A percentile compares a stretch with the other conserved stretches of the same genome.
Conservation (phyloP, 2,329 filamentous ascomycete genomes). For the Diaporthe ampelina region DNA sequence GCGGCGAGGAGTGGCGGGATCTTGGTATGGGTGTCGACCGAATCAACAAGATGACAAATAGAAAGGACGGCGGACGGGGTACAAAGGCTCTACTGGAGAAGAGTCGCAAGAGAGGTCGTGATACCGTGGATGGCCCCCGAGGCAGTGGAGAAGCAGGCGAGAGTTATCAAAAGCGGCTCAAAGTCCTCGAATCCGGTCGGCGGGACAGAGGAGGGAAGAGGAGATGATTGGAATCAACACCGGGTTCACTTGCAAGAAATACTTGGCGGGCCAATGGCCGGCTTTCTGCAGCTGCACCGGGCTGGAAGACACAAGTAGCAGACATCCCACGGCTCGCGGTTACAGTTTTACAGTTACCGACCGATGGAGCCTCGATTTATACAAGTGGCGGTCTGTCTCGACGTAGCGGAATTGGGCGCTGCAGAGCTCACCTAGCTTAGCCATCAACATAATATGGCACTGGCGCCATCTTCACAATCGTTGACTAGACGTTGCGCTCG, state of each 20-base stretch:
- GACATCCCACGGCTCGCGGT: neutral
- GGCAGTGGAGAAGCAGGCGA: slow-evolving; percentile 79
- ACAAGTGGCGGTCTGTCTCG: neutral
- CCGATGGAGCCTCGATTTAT: neutral
- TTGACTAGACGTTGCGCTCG: neutral
- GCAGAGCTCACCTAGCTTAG: neutral
- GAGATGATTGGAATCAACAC: slow-evolving; percentile 9
- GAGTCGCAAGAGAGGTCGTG: slow-evolving; percentile 84
- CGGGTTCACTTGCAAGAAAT: neutral
- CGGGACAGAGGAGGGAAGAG: slow-evolving; percentile 46
- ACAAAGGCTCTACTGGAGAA: slow-evolving; percentile 79
- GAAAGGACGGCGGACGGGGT: slow-evolving; percentile 70
- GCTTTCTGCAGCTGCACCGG: neutral
- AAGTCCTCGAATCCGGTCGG: slow-evolving; percentile 62
- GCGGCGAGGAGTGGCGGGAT: slow-evolving; percentile 93
- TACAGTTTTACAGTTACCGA: too few species aligned
- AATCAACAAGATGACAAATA: slow-evolving; percentile 85
- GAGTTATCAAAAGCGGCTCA: slow-evolving; percentile 78
- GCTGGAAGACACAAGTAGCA: neutral
- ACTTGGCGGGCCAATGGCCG: neutral
- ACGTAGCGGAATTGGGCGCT: neutral
- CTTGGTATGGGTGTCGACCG: slow-evolving; percentile 88
- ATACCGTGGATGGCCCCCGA: slow-evolving; percentile 77
- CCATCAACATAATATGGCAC: neutral
- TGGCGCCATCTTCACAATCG: neutral